Evolutionary conservation across 306 rosid genomes (phyloP).

Genomic region (Medicago lupulina): DNA sequence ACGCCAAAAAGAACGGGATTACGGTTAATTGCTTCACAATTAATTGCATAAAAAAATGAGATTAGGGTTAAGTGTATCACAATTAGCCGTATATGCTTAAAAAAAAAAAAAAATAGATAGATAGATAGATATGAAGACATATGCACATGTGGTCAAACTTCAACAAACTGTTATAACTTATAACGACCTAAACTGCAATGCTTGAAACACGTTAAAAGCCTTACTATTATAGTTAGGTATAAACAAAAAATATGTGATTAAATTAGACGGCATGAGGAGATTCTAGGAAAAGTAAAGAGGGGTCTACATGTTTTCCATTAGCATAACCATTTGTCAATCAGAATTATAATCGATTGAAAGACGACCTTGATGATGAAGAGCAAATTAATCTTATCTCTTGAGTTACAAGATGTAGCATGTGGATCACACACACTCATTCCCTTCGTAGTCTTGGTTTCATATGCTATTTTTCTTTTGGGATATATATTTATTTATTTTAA

Average conservation of each 20-base stretch:
- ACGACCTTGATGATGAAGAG: constrained; percentile 42
- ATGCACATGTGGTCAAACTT: not conserved
- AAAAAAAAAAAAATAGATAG: too few relatives aligned
- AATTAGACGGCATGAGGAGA: constrained; percentile 36
- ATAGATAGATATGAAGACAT: too few relatives aligned
- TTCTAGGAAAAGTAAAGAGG: constrained; percentile 35
- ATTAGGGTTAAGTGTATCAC: too few relatives aligned
- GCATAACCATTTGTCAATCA: constrained; percentile 61
- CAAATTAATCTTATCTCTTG: constrained; percentile 58
- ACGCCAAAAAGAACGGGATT: too few relatives aligned
- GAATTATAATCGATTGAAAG: constrained; percentile 39
- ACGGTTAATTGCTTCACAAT: too few relatives aligned
- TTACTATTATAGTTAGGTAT: constrained; percentile 4
- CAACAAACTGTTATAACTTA: not conserved
- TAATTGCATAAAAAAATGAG: too few relatives aligned
- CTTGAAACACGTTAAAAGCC: constrained; percentile 14
- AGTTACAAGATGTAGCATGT: constrained; percentile 12
- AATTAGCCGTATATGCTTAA: too few relatives aligned
- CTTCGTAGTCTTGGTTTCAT: not conserved
- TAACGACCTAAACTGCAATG: constrained; percentile 11
- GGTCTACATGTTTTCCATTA: constrained; percentile 63
- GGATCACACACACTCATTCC: not conserved
- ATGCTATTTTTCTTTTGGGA: too few relatives aligned
- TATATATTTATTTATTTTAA: too few relatives aligned
- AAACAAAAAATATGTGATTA: constrained; percentile 25